Base-by-base conservation (phyloP, 495 filamentous ascomycete species). In the Lentithecium fluviatile region DNA sequence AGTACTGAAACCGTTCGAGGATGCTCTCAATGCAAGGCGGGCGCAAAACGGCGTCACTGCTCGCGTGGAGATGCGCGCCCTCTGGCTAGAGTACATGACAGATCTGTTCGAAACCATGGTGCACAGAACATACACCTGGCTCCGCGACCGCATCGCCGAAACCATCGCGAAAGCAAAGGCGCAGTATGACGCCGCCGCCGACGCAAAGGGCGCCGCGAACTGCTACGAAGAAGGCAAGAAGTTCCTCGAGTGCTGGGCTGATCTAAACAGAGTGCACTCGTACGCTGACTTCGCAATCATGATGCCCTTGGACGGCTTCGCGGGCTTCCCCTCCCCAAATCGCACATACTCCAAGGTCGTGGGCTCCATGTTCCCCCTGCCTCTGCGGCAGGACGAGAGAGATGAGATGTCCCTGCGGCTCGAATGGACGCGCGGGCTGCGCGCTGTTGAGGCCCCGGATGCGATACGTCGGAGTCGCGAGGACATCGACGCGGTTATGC, bases 281-380 rank as follows among this genome's bases (percentile, higher is more conserved):
- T 6, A 10, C 2, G 48, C 48, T 5, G 58, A 54, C 25, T 24
- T 34, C n/a, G 20, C 36, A 12, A 17, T 52, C 19, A 25, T 21
- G 32, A 17, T 60, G 15, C 58, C 58, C 10, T 53, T 54, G 49
- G 43, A 53, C n/a, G 52, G 52, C 12, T 55, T 55, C 36, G 43
- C n/a, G 2, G 38, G 58, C 19, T 17, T 17, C 37, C 8, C 42
- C n/a, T 4, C 29, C 2, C 32, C 36, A 1, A 37, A 12, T 20
- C 25, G 45, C 51, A 20, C 1, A 7, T 6, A 20, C 48, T 17
- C 17, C 34, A 26, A 52, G 36, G 23, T 51, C 37, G 21, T 51
- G 17, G 56, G 56, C 40, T 43, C 40, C 19, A 43, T 43, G 40
- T 43, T 43, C 3, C 40, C 40, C 40, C 13, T 15, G 40, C 40